These are phyloP conservation scores for Salix udensis DNA, from an alignment of 345 rosid genomes.

Conservation along the genomic window DNA sequence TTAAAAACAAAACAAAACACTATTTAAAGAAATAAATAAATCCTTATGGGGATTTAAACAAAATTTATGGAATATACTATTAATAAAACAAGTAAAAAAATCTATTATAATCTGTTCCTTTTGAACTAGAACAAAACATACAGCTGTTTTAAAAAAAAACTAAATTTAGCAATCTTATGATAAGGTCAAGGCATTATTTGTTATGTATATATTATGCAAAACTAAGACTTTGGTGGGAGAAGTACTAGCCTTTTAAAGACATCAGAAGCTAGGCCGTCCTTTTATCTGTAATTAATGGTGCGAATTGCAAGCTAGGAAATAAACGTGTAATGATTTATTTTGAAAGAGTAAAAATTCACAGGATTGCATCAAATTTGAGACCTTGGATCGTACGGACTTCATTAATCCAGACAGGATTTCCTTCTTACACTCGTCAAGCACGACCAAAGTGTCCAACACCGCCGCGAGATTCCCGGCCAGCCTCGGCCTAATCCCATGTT, in stretches of 20 bases:
- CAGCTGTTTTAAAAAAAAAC: no score
- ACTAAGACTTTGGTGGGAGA: neutral
- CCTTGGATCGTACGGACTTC: neutral
- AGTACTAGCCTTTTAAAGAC: neutral
- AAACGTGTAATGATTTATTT: neutral
- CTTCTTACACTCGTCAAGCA: conserved; percentile 17
- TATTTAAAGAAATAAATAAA: no score
- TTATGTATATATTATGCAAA: neutral
- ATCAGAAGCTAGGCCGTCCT: neutral
- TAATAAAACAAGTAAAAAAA: no score
- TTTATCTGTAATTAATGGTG: neutral
- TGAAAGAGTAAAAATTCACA: neutral
- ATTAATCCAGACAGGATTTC: neutral
- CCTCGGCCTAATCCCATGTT: conserved; percentile 5
- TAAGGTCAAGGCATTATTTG: neutral
- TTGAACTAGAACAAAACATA: no score
- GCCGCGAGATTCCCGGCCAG: conserved; percentile 40
- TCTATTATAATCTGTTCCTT: no score
- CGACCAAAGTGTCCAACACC: conserved; percentile 25
- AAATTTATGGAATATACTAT: no score
- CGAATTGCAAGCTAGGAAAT: neutral
- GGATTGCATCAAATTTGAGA: conserved; percentile 1
- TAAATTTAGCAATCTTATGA: no score
- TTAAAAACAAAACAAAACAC: no score
- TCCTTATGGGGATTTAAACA: no score